Conservation (phyloP, 2,329 filamentous ascomycete genomes). For the Pseudogymnoascus sp. region DNA sequence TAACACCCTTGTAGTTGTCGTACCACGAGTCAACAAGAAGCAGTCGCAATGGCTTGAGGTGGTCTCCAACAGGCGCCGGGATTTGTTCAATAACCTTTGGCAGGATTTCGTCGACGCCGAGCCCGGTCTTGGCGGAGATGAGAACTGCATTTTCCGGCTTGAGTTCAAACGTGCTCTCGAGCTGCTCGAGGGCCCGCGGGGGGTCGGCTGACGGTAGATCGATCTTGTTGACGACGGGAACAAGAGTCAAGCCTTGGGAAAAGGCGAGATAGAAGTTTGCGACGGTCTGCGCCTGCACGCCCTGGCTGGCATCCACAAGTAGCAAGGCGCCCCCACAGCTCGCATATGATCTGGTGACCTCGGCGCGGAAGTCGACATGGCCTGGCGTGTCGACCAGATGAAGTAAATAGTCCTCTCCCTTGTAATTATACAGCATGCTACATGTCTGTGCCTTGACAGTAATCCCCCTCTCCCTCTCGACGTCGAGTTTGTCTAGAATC, state of each 20-base stretch:
- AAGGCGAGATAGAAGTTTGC: slow-evolving; percentile 98
- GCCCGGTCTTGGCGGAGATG: slow-evolving; percentile 89
- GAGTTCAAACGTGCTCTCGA: slow-evolving; percentile 79
- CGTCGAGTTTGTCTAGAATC: slow-evolving; percentile 92
- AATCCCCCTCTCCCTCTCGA: slow-evolving; percentile 91
- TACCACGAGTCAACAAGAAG: slow-evolving; percentile 98
- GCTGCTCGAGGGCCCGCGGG: slow-evolving; percentile 76
- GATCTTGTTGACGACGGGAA: slow-evolving; percentile 95
- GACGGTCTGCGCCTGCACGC: slow-evolving; percentile 94
- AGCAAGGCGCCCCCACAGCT: slow-evolving; percentile 89
- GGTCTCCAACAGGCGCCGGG: slow-evolving; percentile 68
- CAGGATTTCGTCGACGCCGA: slow-evolving; percentile 75
- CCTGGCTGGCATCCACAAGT: slow-evolving; percentile 91
- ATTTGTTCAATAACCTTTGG: slow-evolving; percentile 80
- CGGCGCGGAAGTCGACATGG: slow-evolving; percentile 94
- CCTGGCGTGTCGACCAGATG: slow-evolving; percentile 96
- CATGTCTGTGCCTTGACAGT: slow-evolving; percentile 99
- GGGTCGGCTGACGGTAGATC: slow-evolving; percentile 85
- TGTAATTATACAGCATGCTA: slow-evolving; percentile 88
- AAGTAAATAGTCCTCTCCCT: slow-evolving; percentile 80
- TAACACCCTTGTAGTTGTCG: slow-evolving; percentile 87
- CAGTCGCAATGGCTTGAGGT: slow-evolving; percentile 64
- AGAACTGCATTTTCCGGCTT: slow-evolving; percentile 63
- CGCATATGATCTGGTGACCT: slow-evolving; percentile 91
- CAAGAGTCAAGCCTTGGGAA: slow-evolving; percentile 73